Percentiles rank a stretch among this genome's conserved stretches.
Evolutionary conservation across 2,329 filamentous ascomycete species (phyloP).

Genomic region (Botrytis porri): DNA sequence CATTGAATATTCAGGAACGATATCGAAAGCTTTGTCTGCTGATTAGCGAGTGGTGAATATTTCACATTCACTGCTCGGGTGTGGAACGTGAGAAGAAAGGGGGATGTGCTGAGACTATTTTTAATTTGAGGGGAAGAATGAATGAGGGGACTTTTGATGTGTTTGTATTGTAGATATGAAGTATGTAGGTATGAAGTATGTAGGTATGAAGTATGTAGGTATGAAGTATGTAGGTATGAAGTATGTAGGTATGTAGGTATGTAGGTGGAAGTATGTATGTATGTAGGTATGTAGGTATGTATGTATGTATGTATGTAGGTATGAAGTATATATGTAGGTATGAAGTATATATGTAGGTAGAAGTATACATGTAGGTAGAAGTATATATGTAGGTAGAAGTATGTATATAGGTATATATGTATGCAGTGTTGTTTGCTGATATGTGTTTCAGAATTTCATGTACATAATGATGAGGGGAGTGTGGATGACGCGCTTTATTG

Average conservation of each 20-base stretch:
- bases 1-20: neutral
- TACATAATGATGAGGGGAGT: neutral
- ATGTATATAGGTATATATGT: neutral
- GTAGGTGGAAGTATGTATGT: neutral
- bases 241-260: no score
- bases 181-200: neutral
- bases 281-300: neutral
- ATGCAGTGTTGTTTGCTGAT: constrained; percentile 4
- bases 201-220: no score
- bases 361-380: no score
- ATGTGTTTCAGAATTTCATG: neutral
- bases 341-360: no score
- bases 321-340: no score
- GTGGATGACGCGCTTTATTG: neutral
- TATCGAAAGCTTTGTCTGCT: neutral
- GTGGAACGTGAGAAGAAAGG: neutral
- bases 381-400: no score
- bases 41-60: neutral
- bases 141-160: neutral
- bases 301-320: neutral
- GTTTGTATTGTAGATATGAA: neutral
- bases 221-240: no score
- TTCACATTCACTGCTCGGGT: neutral
- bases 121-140: neutral
- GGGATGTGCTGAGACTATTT: neutral